These are phyloP conservation scores for Penicillium alfredii DNA, from an alignment of 495 filamentous ascomycete species.

Conservation along the genomic window DNA sequence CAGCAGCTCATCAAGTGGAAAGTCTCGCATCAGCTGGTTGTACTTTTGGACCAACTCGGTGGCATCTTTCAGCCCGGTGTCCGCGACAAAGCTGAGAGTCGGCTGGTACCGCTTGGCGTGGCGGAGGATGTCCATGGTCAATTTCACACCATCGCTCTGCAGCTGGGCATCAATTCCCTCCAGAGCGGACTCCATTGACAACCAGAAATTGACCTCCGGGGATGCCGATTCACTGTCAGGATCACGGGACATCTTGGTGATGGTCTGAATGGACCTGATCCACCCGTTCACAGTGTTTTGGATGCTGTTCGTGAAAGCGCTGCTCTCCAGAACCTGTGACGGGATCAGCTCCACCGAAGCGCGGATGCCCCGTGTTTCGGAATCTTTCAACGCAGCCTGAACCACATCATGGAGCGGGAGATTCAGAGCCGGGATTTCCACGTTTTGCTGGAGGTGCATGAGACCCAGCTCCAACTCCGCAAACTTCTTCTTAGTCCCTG, in stretches of 20 bases:
- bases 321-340: constrained; percentile 65
- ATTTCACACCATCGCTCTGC: constrained; percentile 75
- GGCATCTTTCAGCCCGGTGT: constrained; percentile 91
- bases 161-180: constrained; percentile 87
- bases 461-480: constrained; percentile 88
- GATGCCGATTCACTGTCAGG: constrained; percentile 81
- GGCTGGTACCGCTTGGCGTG: constrained; percentile 96
- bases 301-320: constrained; percentile 84
- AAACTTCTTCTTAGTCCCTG: constrained; percentile 92
- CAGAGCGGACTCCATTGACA: constrained; percentile 87
- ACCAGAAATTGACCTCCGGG: constrained; percentile 98
- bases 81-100: constrained; percentile 89
- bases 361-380: constrained; percentile 55
- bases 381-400: constrained; percentile 73
- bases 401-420: constrained; percentile 82
- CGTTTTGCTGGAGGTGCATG: constrained; percentile 89
- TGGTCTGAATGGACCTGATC: constrained; percentile 97
- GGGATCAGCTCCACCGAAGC: constrained; percentile 74
- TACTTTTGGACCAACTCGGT: constrained; percentile 95
- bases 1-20: constrained; percentile 88
- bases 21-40: constrained; percentile 97
- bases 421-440: constrained; percentile 88
- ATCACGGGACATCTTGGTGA: constrained; percentile 89
- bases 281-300: constrained; percentile 91
- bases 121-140: constrained; percentile 90